A percentile compares a stretch with the other conserved stretches of the same genome.
Evolutionary conservation across 495 filamentous ascomycete genomes (phyloP).

Genomic region (Letharia columbiana): DNA sequence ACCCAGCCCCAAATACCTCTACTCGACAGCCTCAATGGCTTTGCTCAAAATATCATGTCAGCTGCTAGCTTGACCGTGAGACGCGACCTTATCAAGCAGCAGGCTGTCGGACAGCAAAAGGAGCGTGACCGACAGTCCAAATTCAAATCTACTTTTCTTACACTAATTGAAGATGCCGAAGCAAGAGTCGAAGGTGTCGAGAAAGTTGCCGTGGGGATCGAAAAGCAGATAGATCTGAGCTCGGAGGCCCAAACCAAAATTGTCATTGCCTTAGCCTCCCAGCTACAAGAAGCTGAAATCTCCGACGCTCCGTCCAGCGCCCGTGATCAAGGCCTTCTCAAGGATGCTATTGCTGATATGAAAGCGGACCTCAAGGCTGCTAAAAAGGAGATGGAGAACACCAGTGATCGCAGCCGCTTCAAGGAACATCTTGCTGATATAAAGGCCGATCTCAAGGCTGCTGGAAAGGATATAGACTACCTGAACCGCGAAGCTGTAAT

Average conservation of each 20-base stretch:
- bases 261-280: not conserved
- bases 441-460: conserved; percentile 1
- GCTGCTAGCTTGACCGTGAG: conserved; percentile 8
- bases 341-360: not conserved
- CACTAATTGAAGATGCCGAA: conserved; percentile 8
- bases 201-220: conserved; percentile 1
- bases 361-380: conserved; percentile 1
- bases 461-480: not conserved
- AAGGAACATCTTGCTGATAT: not conserved
- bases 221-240: conserved; percentile 6
- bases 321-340: not conserved
- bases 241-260: not conserved
- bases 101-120: not conserved
- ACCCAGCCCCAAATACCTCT: not conserved
- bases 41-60: conserved; percentile 9
- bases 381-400: not conserved
- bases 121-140: conserved; percentile 3
- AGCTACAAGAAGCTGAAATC: not conserved
- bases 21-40: not conserved
- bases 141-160: conserved; percentile 2
- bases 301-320: not conserved
- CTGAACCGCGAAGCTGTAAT: not conserved
- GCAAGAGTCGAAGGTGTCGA: conserved; percentile 8
- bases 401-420: not conserved
- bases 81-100: conserved; percentile 10